phyloP scores from a whole-genome alignment of 768 basidiomycete genomes.

The Mycena filopes region DNA sequence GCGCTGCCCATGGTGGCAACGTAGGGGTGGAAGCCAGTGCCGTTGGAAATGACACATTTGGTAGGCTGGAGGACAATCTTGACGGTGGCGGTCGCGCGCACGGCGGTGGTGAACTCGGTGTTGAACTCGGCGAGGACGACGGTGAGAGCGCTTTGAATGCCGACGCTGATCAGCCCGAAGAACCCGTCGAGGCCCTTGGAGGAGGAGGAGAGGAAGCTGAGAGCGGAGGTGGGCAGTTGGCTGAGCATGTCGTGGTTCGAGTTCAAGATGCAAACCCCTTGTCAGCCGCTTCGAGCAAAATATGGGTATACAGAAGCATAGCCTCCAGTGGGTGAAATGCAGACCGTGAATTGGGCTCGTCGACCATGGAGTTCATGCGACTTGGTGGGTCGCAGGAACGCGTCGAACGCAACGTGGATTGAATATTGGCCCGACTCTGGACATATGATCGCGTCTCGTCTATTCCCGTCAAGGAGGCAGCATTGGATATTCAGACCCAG shows the following conservation, averaged over 20 bases:
- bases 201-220: neutral
- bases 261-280: neutral
- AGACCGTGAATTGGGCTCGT: no score
- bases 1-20: constrained; percentile 3
- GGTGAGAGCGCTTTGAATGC: neutral
- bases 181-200: neutral
- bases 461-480: no score
- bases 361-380: no score
- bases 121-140: neutral
- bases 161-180: neutral
- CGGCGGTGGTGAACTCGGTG: neutral
- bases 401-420: no score
- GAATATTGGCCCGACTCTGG: no score
- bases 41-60: constrained; percentile 7
- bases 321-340: no score
- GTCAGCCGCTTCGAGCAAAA: neutral
- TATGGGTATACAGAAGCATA: no score
- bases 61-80: constrained; percentile 5
- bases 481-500: no score
- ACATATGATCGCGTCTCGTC: no score
- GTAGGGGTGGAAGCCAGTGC: neutral
- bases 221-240: neutral
- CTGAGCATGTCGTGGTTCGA: constrained; percentile 15
- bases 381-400: no score
- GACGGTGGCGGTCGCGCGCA: neutral